phyloP scores from a whole-genome alignment of 140 eudicot species.

The Anethum foeniculum region DNA sequence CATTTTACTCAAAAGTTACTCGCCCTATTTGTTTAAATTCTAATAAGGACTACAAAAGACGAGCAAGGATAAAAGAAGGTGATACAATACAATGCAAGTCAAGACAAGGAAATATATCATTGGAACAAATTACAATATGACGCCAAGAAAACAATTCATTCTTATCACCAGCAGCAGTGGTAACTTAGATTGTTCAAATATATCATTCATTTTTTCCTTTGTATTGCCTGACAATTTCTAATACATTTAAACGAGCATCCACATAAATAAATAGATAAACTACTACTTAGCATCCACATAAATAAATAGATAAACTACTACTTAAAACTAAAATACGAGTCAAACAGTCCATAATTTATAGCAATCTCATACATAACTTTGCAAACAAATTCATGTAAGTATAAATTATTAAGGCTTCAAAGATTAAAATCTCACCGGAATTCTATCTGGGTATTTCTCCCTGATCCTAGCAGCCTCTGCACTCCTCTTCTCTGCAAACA shows the following conservation, averaged over 20 bases:
- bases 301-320: no score
- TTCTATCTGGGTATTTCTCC: slow-evolving; percentile 71
- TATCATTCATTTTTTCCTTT: background rate
- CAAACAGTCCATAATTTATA: background rate
- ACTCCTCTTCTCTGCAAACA: slow-evolving; percentile 55
- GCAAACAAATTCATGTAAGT: background rate
- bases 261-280: no score
- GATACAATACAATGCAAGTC: background rate
- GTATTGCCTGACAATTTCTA: no score
- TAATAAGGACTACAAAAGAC: background rate
- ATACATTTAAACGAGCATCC: background rate
- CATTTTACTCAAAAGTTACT: background rate
- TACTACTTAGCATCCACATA: background rate
- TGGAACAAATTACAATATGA: background rate
- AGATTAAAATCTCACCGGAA: slow-evolving; percentile 45
- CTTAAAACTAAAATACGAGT: background rate
- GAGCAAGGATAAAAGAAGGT: background rate
- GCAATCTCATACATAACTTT: background rate
- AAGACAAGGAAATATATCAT: background rate
- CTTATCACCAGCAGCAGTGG: background rate
- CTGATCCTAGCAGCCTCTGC: slow-evolving; percentile 95
- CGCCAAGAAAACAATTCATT: background rate
- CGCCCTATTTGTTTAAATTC: background rate
- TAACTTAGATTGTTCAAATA: background rate
- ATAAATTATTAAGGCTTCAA: background rate